These are phyloP conservation scores for Claviceps purpurea DNA, from an alignment of 2,329 filamentous ascomycete genomes.

Conservation along the genomic window DNA sequence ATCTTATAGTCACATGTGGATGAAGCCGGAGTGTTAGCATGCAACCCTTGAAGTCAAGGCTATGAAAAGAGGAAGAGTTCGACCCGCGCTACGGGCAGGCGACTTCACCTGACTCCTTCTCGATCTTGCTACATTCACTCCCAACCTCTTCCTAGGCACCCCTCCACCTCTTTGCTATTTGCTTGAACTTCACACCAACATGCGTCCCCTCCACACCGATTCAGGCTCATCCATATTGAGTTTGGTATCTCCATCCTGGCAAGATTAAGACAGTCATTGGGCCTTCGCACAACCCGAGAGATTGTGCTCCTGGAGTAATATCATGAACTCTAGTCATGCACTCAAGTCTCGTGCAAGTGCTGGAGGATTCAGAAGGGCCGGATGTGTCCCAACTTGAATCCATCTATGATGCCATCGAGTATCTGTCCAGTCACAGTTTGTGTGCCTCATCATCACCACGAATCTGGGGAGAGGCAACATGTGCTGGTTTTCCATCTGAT, in stretches of 20 bases:
- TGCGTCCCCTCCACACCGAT: neutral
- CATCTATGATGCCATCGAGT: neutral
- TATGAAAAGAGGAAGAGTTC: neutral
- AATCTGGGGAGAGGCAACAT: neutral
- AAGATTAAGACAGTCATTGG: neutral
- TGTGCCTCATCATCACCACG: neutral
- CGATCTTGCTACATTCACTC: constrained; percentile 1
- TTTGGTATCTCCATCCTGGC: neutral
- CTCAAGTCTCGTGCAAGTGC: constrained; percentile 6
- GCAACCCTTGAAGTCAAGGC: neutral
- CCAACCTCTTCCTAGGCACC: neutral
- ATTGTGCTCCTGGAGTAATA: neutral
- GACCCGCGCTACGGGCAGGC: neutral
- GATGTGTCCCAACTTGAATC: neutral
- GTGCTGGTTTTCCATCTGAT: neutral
- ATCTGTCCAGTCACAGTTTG: neutral
- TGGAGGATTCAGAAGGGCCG: constrained; percentile 1
- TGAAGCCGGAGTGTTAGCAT: neutral
- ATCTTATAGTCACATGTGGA: neutral
- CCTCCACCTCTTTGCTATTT: constrained; percentile 1
- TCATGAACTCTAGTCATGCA: constrained; percentile 2
- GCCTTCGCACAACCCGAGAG: neutral
- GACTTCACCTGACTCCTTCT: neutral
- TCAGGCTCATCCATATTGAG: neutral
- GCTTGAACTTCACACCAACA: neutral